A percentile compares a stretch with the other conserved stretches of the same genome.
phyloP scores from a whole-genome alignment of 2,329 filamentous ascomycete genomes.

The Erysiphe pulchra region DNA sequence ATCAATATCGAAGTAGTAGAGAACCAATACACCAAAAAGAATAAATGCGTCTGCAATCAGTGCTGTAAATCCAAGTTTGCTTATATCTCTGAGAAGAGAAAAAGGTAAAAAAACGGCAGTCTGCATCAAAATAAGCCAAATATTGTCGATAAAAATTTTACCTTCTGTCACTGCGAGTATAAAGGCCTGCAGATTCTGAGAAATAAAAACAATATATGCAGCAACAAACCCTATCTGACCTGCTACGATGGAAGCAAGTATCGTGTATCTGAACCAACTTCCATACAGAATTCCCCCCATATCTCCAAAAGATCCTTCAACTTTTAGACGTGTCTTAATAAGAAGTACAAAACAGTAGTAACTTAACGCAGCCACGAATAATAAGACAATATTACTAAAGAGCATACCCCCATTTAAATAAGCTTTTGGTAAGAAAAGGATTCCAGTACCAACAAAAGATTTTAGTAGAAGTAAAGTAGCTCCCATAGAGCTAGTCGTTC shows the following conservation, averaged over 20 bases:
- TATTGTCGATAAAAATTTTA: slow-evolving; percentile 61
- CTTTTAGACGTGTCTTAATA: slow-evolving; percentile 58
- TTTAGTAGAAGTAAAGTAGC: slow-evolving; percentile 75
- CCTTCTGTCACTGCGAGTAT: slow-evolving; percentile 79
- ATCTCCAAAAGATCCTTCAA: slow-evolving; percentile 91
- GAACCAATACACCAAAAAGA: slow-evolving; percentile 67
- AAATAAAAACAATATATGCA: slow-evolving; percentile 91
- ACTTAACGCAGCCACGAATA: slow-evolving; percentile 62
- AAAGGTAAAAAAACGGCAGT: slow-evolving; percentile 88
- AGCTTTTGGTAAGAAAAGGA: slow-evolving; percentile 74
- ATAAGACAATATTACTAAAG: slow-evolving; percentile 79
- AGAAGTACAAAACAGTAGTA: slow-evolving; percentile 96
- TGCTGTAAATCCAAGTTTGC: slow-evolving; percentile 87
- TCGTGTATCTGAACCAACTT: slow-evolving; percentile 65
- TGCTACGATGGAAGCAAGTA: slow-evolving; percentile 76
- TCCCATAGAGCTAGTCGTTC: slow-evolving; percentile 53
- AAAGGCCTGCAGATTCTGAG: slow-evolving; percentile 86
- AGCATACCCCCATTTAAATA: slow-evolving; percentile 95
- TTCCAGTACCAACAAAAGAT: slow-evolving; percentile 91
- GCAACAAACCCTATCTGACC: slow-evolving; percentile 89
- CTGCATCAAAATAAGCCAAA: slow-evolving; percentile 78
- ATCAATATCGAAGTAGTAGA: slow-evolving; percentile 84
- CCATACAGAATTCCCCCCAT: slow-evolving; percentile 85
- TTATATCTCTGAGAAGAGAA: slow-evolving; percentile 83
- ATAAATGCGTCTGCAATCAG: slow-evolving; percentile 89